phyloP scores from a whole-genome alignment of 2,329 filamentous ascomycete species.

The Colletotrichum sp. region DNA sequence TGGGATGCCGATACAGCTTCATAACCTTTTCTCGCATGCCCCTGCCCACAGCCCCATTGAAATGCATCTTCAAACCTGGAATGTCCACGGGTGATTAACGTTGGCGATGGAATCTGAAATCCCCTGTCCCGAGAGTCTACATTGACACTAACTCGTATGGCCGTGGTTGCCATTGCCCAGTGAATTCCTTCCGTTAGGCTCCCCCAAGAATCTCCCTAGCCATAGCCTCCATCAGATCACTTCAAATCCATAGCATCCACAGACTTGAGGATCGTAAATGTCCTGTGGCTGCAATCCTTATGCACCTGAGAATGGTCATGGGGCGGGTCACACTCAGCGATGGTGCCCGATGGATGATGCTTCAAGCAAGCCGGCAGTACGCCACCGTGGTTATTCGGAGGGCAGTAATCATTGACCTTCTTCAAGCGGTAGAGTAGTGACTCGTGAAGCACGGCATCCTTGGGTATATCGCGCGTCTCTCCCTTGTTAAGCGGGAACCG shows the following conservation, averaged over 20 bases:
- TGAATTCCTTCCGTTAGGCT: not conserved
- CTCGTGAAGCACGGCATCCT: constrained; percentile 41
- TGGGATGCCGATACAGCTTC: no score
- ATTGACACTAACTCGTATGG: not conserved
- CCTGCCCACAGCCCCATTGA: no score
- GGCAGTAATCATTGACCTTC: constrained; percentile 30
- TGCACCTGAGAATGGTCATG: not conserved
- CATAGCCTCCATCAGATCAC: not conserved
- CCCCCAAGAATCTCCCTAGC: not conserved
- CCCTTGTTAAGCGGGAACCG: constrained; percentile 43
- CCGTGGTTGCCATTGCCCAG: no score
- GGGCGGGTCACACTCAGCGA: not conserved
- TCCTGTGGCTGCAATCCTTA: not conserved
- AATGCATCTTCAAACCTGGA: no score
- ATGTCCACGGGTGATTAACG: no score
- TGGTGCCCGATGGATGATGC: not conserved
- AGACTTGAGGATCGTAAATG: not conserved
- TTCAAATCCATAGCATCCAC: not conserved
- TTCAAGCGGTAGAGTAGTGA: constrained; percentile 37
- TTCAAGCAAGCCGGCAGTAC: constrained; percentile 34
- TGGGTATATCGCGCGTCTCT: constrained; percentile 40
- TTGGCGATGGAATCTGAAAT: not conserved
- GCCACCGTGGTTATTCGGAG: constrained; percentile 38
- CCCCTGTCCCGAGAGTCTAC: not conserved
- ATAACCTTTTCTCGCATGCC: no score